Base-by-base conservation (phyloP, 2,329 filamentous ascomycete genomes). In the Clonostachys sp. region DNA sequence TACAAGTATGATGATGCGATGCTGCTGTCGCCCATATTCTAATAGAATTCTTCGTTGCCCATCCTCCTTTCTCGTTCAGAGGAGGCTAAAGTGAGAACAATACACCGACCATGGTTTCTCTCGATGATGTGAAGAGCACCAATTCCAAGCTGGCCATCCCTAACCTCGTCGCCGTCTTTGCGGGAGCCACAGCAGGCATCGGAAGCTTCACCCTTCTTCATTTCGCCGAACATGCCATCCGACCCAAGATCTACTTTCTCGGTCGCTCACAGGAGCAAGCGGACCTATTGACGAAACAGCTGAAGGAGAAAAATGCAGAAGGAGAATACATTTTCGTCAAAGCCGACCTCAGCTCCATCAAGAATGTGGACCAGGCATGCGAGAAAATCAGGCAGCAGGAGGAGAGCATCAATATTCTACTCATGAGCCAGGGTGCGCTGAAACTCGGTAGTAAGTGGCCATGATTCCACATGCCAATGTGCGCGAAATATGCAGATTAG, bases 141-240 rank as follows among this genome's bases (percentile, higher is more conserved):
- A 30, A 30, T 30, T 30, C 24, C 8, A 30, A 30, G 9, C 3
- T 30, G 24, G 24, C 9, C 24, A 9, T 30, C 10, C 41, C 41
- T 7, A 42, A 42, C 17, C 53, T 73, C 4, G 68, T 74, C 5
- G 72, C 70, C 41, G 68, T 78, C 30, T 80, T 80, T 47, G 70
- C 77, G 5, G 76, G 78, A 34, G 78, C 71, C 24, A 82, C 77
- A 6, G 70, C 68, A 36, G 78, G 78, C n/a, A 78, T 82, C 41
- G 77, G 77, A 8, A 64, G 75, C 50, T 59, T 66, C 12, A 69
- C 75, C 0, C 58, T 80, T 13, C 73, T 70, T 45, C 58, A 67
- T 17, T 73, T 80, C 39, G 65, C 68, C 13, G 65, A 68, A 38
- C 54, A 68, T 16, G 59, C 71, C 3, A 49, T 53, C 3, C 56